phyloP scores from a whole-genome alignment of 2,329 filamentous ascomycete species.

The Pseudogymnoascus sp. region DNA sequence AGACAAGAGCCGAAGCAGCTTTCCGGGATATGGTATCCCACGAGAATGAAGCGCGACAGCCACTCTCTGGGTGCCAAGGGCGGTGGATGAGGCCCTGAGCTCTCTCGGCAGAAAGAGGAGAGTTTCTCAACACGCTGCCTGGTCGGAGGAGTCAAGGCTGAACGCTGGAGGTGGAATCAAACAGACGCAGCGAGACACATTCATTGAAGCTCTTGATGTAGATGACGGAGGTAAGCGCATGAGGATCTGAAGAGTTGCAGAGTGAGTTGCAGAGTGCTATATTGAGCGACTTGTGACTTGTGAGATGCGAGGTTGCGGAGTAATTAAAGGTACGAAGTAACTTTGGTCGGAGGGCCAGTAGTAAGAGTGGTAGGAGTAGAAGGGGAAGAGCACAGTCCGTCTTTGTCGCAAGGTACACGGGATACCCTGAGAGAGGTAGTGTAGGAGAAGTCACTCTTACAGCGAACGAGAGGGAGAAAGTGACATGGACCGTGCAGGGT shows the following conservation, averaged over 20 bases:
- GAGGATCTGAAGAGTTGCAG: not conserved
- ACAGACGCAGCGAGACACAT: not conserved
- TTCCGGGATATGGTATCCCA: not conserved
- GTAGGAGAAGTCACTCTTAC: not conserved
- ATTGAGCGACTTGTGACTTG: conserved; percentile 1
- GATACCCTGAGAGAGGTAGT: not conserved
- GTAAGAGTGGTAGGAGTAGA: not conserved
- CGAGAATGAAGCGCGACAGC: not conserved
- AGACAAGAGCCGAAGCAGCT: not conserved
- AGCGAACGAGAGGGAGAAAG: not conserved
- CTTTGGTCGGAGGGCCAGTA: not conserved
- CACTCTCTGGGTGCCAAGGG: not conserved
- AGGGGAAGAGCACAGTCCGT: not conserved
- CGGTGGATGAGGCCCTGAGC: not conserved
- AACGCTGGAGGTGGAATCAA: not conserved
- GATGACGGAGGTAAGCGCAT: not conserved
- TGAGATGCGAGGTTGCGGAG: not conserved
- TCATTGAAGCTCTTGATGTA: not conserved
- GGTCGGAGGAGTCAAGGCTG: not conserved
- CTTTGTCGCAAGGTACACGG: not conserved
- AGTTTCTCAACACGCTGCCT: not conserved
- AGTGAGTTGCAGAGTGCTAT: not conserved
- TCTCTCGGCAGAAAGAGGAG: not conserved
- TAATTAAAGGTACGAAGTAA: conserved; percentile 2
- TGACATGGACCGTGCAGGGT: not conserved